Evolutionary conservation across 441 rosid genomes (phyloP).

Genomic region (Biscutella laevigata): DNA sequence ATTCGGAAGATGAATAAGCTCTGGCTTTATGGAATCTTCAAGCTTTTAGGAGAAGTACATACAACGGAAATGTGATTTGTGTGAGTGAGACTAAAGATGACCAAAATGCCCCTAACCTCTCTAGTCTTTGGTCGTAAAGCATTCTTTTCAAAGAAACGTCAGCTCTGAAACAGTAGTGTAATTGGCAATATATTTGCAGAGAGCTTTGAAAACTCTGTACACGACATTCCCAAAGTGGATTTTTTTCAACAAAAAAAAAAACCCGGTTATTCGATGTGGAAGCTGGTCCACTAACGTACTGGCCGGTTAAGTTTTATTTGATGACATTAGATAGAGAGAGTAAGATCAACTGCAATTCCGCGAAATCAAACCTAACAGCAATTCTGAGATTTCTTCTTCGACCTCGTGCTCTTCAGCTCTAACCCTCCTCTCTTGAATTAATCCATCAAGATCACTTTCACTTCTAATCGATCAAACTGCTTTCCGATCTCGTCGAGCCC

Average conservation of each 20-base stretch:
- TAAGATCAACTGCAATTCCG: slow-evolving; percentile 38
- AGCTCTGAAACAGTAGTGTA: background rate
- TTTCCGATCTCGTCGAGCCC: slow-evolving; percentile 16
- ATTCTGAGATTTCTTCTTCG: background rate
- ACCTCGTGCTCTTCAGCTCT: slow-evolving; percentile 15
- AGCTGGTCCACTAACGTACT: slow-evolving; percentile 6
- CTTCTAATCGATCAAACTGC: slow-evolving; percentile 2
- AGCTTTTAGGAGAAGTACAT: background rate
- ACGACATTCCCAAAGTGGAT: background rate
- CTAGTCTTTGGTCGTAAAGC: background rate
- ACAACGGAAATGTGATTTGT: background rate
- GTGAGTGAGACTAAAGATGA: no score
- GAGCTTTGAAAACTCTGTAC: background rate
- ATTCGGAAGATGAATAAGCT: background rate
- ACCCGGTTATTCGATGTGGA: slow-evolving; percentile 4
- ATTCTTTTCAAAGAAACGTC: background rate
- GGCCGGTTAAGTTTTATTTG: slow-evolving; percentile 15
- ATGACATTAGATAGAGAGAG: slow-evolving; percentile 14
- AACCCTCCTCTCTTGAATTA: slow-evolving; percentile 11
- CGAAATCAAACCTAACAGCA: slow-evolving; percentile 50
- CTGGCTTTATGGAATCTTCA: background rate
- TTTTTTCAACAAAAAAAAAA: no score
- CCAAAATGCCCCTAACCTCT: no score
- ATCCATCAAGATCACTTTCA: background rate
- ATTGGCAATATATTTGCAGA: background rate